Evolutionary conservation across 768 basidiomycete genomes (phyloP).

Genomic region (Strobilomyces confusus): DNA sequence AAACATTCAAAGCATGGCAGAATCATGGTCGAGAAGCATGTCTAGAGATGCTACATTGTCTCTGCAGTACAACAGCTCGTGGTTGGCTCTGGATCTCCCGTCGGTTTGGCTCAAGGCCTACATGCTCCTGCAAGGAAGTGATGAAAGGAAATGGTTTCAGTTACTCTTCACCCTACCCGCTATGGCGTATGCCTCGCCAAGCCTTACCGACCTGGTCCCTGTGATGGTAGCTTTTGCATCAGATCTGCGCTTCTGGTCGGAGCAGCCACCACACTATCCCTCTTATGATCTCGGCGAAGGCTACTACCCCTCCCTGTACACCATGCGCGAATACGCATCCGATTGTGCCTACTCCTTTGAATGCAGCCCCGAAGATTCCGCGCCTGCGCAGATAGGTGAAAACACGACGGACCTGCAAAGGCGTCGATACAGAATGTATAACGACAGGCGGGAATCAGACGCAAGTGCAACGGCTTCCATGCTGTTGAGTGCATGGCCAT

Average conservation of each 20-base stretch:
- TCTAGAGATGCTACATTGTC: constrained; percentile 1
- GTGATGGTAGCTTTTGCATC: constrained; percentile 32
- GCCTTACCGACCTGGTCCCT: constrained; percentile 15
- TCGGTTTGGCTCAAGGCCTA: constrained; percentile 29
- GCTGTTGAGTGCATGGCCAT: constrained; percentile 20
- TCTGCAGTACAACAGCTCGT: constrained; percentile 26
- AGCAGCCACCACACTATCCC: constrained; percentile 16
- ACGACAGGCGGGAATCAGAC: constrained; percentile 6
- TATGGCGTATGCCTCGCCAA: constrained; percentile 27
- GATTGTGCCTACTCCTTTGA: constrained; percentile 1
- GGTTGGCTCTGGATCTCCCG: constrained; percentile 22
- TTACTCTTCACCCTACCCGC: constrained; percentile 33
- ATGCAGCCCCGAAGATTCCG: constrained; percentile 10
- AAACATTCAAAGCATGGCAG: constrained; percentile 1
- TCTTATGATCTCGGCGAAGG: constrained; percentile 11
- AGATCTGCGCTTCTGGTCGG: constrained; percentile 1
- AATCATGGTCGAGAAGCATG: constrained; percentile 5
- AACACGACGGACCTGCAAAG: background rate
- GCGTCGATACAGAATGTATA: constrained; percentile 9
- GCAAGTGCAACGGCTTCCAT: background rate
- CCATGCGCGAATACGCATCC: background rate
- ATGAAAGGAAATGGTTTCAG: constrained; percentile 11
- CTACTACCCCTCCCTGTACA: background rate
- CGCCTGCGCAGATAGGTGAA: background rate
- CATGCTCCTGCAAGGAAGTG: constrained; percentile 19